These are phyloP conservation scores for Huntiella omanensis DNA, from an alignment of 2,329 filamentous ascomycete genomes.

Conservation along the genomic window DNA sequence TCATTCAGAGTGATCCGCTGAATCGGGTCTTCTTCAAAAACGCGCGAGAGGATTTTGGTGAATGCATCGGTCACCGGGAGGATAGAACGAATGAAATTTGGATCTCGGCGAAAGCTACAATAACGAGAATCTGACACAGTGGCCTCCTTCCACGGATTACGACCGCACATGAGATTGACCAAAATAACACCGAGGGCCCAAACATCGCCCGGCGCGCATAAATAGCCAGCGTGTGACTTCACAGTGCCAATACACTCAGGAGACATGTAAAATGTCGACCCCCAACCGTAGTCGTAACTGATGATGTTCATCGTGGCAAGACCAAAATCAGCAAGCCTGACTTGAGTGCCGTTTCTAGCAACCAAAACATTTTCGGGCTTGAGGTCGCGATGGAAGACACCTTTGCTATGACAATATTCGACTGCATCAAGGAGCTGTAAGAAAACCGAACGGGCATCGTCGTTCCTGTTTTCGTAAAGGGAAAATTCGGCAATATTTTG, in stretches of 20 bases:
- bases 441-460: conserved; percentile 70
- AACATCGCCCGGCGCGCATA: conserved; percentile 85
- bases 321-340: conserved; percentile 95
- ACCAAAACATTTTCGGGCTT: conserved; percentile 98
- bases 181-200: conserved; percentile 98
- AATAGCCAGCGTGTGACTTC: conserved; percentile 54
- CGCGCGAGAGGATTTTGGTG: conserved; percentile 66
- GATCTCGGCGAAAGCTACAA: conserved; percentile 69
- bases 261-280: conserved; percentile 98
- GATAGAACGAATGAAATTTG: conserved; percentile 79
- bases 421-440: conserved; percentile 94
- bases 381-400: conserved; percentile 92
- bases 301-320: conserved; percentile 68
- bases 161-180: conserved; percentile 91
- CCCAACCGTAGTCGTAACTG: conserved; percentile 91
- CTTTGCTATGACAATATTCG: conserved; percentile 77
- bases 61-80: conserved; percentile 78
- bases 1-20: conserved; percentile 67
- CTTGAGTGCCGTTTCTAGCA: conserved; percentile 67
- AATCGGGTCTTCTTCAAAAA: conserved; percentile 73
- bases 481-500: conserved; percentile 92
- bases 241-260: conserved; percentile 85
- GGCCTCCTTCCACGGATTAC: conserved; percentile 97
- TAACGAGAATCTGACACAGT: conserved; percentile 89
- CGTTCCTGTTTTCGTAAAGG: conserved; percentile 84